Conservation (phyloP, 73 alveolate species). For the Paramecium sonneborni region DNA sequence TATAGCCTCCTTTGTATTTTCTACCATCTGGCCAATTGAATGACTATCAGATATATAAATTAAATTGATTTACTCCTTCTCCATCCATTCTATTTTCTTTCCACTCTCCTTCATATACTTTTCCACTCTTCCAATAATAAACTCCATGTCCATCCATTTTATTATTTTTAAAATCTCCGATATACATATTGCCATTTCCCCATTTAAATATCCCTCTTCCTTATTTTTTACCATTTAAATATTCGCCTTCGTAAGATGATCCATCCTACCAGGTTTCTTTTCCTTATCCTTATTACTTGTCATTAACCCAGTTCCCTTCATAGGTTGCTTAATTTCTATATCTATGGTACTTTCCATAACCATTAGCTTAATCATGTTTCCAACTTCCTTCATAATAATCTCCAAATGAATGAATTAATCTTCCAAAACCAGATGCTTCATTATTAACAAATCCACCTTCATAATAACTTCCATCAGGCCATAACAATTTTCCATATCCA, state of each 20-base stretch:
- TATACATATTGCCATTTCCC: conserved; percentile 65
- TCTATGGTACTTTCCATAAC: conserved; percentile 68
- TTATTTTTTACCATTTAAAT: conserved; percentile 57
- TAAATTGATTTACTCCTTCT: conserved; percentile 52
- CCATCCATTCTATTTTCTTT: conserved; percentile 67
- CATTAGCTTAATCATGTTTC: conserved; percentile 59
- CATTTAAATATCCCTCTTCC: conserved; percentile 70
- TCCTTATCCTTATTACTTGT: conserved; percentile 52
- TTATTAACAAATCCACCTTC: conserved; percentile 75
- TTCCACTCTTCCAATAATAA: conserved; percentile 62
- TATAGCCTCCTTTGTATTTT: conserved; percentile 60
- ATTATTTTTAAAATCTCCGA: conserved; percentile 64
- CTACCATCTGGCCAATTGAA: conserved; percentile 71
- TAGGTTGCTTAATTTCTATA: conserved; percentile 45
- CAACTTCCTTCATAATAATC: conserved; percentile 66
- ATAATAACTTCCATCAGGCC: conserved; percentile 94
- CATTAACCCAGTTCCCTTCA: conserved; percentile 38
- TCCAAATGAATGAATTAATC: conserved; percentile 47
- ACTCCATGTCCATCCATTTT: conserved; percentile 69
- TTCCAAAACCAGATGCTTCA: conserved; percentile 63
- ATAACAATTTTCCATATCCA: conserved; percentile 89
- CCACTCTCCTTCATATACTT: conserved; percentile 64
- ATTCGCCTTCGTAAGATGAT: conserved; percentile 67
- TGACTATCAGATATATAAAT: not conserved
- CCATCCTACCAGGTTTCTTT: conserved; percentile 71